Evolutionary conservation across 1,284 basidiomycete genomes (phyloP).

Genomic region (Rhizopogon parksii): DNA sequence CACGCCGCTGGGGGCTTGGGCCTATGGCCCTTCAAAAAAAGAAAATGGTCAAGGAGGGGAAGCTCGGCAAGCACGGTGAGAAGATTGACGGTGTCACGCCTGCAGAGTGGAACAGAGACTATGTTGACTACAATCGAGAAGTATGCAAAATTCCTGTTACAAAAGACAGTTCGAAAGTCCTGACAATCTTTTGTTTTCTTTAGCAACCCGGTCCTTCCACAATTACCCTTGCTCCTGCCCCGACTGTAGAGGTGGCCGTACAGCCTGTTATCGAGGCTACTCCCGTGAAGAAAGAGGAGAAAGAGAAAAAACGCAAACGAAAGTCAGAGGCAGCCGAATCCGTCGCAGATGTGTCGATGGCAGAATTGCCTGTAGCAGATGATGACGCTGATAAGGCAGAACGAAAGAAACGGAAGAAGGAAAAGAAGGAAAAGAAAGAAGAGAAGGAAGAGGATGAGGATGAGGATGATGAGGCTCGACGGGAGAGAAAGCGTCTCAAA

Average conservation of each 20-base stretch:
- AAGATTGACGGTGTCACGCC: conserved; percentile 90
- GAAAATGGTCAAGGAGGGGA: conserved; percentile 94
- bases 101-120: conserved; percentile 84
- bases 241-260: conserved; percentile 18
- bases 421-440: conserved; percentile 43
- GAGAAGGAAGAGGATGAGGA: conserved; percentile 36
- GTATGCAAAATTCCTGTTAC: conserved; percentile 21
- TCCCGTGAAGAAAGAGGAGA: conserved; percentile 42
- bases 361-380: conserved; percentile 28
- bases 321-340: conserved; percentile 53
- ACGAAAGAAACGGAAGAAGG: conserved; percentile 46
- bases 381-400: conserved; percentile 41
- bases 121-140: conserved; percentile 84
- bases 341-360: conserved; percentile 38
- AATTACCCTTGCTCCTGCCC: conserved; percentile 21
- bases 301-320: conserved; percentile 72
- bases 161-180: conserved; percentile 11
- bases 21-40: conserved; percentile 97
- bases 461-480: conserved; percentile 55
- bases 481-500: conserved; percentile 55
- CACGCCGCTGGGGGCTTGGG: conserved; percentile 96
- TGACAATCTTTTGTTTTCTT: conserved; percentile 5
- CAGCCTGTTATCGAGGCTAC: conserved; percentile 20
- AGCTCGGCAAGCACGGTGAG: conserved; percentile 95
- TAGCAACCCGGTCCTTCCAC: conserved; percentile 43